These are phyloP conservation scores for Aspergillus texensis DNA, from an alignment of 2,329 filamentous ascomycete species.

Conservation along the genomic window DNA sequence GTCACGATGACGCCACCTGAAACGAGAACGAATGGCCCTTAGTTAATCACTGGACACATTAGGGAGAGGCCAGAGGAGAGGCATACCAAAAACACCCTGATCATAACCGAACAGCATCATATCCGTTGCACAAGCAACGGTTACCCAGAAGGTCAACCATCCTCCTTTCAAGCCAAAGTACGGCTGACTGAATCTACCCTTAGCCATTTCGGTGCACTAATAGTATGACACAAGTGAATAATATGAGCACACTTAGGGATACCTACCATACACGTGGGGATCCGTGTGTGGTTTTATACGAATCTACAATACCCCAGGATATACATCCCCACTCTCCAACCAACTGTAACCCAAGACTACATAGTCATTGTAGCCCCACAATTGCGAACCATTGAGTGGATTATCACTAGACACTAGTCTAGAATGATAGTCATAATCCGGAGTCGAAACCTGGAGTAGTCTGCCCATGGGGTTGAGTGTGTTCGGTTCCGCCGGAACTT, in stretches of 20 bases:
- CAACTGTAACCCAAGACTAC: not conserved
- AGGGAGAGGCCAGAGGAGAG: not conserved
- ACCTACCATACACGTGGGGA: not conserved
- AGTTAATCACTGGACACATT: not conserved
- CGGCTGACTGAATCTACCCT: not conserved
- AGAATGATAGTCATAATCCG: not conserved
- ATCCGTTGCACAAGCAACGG: constrained; percentile 14
- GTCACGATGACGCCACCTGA: constrained; percentile 57
- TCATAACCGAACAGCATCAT: constrained; percentile 47
- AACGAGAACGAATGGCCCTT: not conserved
- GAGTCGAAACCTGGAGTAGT: not conserved
- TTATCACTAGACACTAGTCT: not conserved
- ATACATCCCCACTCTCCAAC: not conserved
- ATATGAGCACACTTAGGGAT: not conserved
- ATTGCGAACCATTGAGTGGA: not conserved
- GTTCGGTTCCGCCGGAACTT: not conserved
- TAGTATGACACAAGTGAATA: not conserved
- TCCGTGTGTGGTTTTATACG: not conserved
- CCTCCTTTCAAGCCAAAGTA: constrained; percentile 5
- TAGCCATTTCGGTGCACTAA: not conserved
- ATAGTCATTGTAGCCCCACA: not conserved
- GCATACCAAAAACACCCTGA: constrained; percentile 54
- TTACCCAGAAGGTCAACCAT: constrained; percentile 4
- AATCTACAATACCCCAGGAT: not conserved
- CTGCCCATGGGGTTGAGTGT: not conserved